A percentile compares a stretch with the other conserved stretches of the same genome.
Conservation (phyloP, 352 stramenopile genomes). For the Phytophthora fragariaefolia region DNA sequence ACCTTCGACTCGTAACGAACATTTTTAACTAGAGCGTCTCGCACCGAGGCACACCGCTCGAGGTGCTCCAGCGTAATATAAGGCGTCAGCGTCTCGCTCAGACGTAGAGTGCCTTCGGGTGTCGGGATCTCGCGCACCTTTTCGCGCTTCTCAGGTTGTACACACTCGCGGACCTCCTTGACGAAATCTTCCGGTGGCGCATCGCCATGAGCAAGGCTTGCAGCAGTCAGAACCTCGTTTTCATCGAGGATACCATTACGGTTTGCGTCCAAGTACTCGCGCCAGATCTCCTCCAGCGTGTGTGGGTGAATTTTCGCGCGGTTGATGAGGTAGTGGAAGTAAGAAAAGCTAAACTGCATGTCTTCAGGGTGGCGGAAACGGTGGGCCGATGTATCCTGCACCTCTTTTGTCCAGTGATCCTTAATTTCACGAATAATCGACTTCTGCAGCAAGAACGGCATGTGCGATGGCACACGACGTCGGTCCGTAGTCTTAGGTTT, state of each 20-base stretch:
- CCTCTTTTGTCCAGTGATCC: constrained; percentile 71
- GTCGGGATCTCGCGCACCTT: constrained; percentile 74
- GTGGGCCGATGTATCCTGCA: constrained; percentile 81
- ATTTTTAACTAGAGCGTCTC: constrained; percentile 63
- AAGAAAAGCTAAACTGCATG: constrained; percentile 96
- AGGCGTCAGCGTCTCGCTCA: constrained; percentile 79
- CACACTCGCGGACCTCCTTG: constrained; percentile 65
- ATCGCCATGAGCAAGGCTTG: constrained; percentile 80
- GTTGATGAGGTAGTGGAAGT: constrained; percentile 95
- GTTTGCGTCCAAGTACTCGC: constrained; percentile 91
- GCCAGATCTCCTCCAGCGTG: constrained; percentile 84
- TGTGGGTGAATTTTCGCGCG: constrained; percentile 78
- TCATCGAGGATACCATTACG: constrained; percentile 89
- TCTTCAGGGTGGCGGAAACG: constrained; percentile 92
- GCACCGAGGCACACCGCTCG: constrained; percentile 53
- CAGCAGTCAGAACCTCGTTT: constrained; percentile 92
- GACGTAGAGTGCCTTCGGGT: constrained; percentile 57
- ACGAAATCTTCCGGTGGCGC: constrained; percentile 76
- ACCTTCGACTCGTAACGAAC: constrained; percentile 67
- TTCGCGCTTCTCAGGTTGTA: constrained; percentile 75
- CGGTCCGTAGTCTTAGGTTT: constrained; percentile 51
- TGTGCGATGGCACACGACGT: constrained; percentile 93
- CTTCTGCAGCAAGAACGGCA: constrained; percentile 94
- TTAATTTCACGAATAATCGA: constrained; percentile 92
- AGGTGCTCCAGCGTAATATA: constrained; percentile 77